Base-by-base conservation (phyloP, 805 yeast species). In the Debaryomyces prosopidis region DNA sequence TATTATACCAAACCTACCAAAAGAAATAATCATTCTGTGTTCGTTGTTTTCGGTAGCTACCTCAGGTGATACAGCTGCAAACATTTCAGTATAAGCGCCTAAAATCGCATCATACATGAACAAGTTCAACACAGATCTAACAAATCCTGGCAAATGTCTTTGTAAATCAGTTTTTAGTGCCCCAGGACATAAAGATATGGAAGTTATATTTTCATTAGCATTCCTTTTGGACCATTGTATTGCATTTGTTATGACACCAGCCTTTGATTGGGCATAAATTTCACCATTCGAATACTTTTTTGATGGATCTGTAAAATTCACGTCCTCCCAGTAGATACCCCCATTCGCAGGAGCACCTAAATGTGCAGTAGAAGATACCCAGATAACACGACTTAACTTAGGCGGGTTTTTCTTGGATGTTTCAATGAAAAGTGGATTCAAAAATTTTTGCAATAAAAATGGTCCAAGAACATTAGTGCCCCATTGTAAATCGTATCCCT, bases 401-500 rank as follows among this genome's bases (percentile, higher is more conserved):
- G 58, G 47, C 14, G 59, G 53, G 10, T 60, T 54, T 2, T 45
- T 44, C 35, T 57, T 46, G 2, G 69, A 63, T 2, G 76, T 59
- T 20, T 62, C 52, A 18, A 65, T 45, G 14, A 79, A 47, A 4
- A 74, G 47, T 7, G 75, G 75, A 19, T 61, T 63, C 39, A 76
- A 53, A 19, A 64, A 54, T 43, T 65, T 65, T 48, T 75, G 71
- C 16, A 79, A 57, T n/a, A 76, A 54, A 42, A 66, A 74, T 20
- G 77, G 76, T 2, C 76, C 82, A 12, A 79, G 50, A 15, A 56
- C 68, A 54, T 79, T 79, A 15, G 73, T 69, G 8, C 79, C 82
- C 34, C 76, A 57, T 43, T 73, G 77, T 31, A 63, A 43, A 42
- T 79, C 82, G 44, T 62, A 68, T 7, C 78, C 80, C 57, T 79